Base-by-base conservation (phyloP, 768 basidiomycete species). In the Russula earlei region DNA sequence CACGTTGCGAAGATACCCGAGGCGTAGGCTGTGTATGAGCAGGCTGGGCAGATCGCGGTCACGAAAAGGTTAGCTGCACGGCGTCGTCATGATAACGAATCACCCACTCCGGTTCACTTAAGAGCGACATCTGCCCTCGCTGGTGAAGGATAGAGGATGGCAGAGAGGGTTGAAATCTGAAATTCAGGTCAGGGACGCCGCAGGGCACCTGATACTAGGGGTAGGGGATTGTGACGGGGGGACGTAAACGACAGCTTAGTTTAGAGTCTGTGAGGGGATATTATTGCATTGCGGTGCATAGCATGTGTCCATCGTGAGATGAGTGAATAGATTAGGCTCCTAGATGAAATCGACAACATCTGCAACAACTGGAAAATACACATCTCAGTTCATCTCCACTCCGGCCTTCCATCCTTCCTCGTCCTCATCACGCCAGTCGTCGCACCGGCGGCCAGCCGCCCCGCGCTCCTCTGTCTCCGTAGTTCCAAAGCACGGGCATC, bases 1-100 rank as follows among this genome's bases (percentile, higher is more conserved):
- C 62, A 91, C 82, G 62, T 85, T 82, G 58, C 91, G 86, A n/a
- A 97, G 75, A 66, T 93, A 92, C 12, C 85, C 82, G 25, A 97
- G 74, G 5, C 93, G 84, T 5, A 96, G 74, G 61, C 79, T 82
- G 67, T 96, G 94, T 8, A 94, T 87, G 36, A 95, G 75, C 67
- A 84, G 82, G 44, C 83, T 85, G 53, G 10, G 29, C n/a, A n/a
- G 25, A 4, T 27, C 25, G 25, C 22, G 10, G 20, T 5, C 14
- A 38, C n/a, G 34, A 14, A 11, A 42, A 31, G 34, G 22, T 56
- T 37, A 50, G 55, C 14, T 48, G 24, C 29, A 1, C 17, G n/a
- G 24, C 11, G 17, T 17, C 8, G 15, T 17, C 19, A 29, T 11
- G 33, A 43, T 31, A 55, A 33, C 1, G 1, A n/a, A 50, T 5